phyloP scores from a whole-genome alignment of 805 yeast genomes.

The Candida loeiensis region DNA sequence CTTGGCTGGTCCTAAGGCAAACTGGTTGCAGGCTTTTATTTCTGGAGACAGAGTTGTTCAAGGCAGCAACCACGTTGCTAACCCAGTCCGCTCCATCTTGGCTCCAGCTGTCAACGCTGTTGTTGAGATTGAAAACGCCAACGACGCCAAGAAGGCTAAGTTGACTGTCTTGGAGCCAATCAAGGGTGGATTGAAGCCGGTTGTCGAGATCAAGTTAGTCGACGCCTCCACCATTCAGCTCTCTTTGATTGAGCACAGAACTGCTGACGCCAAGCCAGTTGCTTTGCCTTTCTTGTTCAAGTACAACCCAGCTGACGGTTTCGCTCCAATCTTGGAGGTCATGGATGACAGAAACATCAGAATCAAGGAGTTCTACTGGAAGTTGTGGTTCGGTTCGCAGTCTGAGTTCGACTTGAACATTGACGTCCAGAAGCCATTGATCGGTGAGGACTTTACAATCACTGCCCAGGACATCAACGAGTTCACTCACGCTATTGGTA shows the following conservation, averaged over 20 bases:
- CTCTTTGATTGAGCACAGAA: conserved; percentile 82
- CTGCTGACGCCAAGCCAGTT: conserved; percentile 70
- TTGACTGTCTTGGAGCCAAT: conserved; percentile 67
- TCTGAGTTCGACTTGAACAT: conserved; percentile 63
- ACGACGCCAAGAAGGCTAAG: conserved; percentile 50
- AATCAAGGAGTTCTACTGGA: conserved; percentile 96
- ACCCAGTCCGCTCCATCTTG: conserved; percentile 77
- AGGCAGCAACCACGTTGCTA: conserved; percentile 71
- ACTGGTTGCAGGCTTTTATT: conserved; percentile 92
- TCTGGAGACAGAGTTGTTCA: conserved; percentile 79
- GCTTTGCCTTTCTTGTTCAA: conserved; percentile 74
- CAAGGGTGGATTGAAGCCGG: conserved; percentile 66
- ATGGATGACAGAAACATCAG: conserved; percentile 88
- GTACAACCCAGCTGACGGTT: conserved; percentile 84
- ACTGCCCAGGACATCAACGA: conserved; percentile 78
- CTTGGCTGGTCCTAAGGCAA: conserved; percentile 72
- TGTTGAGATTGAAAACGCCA: conserved; percentile 53
- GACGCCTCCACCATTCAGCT: conserved; percentile 57
- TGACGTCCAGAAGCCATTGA: conserved; percentile 66
- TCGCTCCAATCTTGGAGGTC: conserved; percentile 88
- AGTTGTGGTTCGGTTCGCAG: conserved; percentile 80
- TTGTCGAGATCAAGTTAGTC: conserved; percentile 57
- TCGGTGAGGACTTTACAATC: conserved; percentile 65
- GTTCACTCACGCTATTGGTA: conserved; percentile 95
- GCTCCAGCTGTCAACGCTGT: conserved; percentile 63